A percentile compares a stretch with the other conserved stretches of the same genome.
These are phyloP conservation scores for Apophysomyces elegans DNA, from an alignment of 371 early-diverging fungal genomes.

Conservation along the genomic window DNA sequence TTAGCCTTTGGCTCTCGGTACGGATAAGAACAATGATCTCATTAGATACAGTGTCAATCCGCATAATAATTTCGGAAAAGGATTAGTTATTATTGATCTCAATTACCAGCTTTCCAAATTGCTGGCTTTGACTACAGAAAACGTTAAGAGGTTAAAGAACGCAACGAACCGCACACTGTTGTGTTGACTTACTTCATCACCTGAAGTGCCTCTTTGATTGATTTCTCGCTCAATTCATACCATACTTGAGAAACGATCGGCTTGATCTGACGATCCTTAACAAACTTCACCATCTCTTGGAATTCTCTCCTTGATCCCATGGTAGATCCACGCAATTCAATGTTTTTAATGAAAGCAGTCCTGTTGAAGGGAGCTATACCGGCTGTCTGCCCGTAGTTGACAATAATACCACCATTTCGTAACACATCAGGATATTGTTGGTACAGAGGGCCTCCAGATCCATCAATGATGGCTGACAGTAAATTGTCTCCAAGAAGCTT, in stretches of 20 bases:
- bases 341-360: slow-evolving; percentile 56
- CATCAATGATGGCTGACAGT: slow-evolving; percentile 71
- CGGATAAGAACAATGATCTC: no score
- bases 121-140: slow-evolving; percentile 1
- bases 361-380: slow-evolving; percentile 50
- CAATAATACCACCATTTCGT: slow-evolving; percentile 61
- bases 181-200: slow-evolving; percentile 50
- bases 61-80: no score
- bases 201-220: slow-evolving; percentile 58
- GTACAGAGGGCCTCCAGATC: slow-evolving; percentile 66
- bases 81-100: background rate
- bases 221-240: slow-evolving; percentile 51
- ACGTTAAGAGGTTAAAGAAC: no score
- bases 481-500: slow-evolving; percentile 40
- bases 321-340: slow-evolving; percentile 64
- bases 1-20: no score
- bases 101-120: slow-evolving; percentile 15
- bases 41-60: no score
- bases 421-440: slow-evolving; percentile 40
- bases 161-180: no score
- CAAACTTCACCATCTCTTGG: slow-evolving; percentile 63
- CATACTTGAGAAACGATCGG: slow-evolving; percentile 68
- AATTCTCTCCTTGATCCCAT: slow-evolving; percentile 75
- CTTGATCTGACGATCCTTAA: slow-evolving; percentile 55
- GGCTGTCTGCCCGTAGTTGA: slow-evolving; percentile 67